Evolutionary conservation across 768 basidiomycete species (phyloP), one percentile per base, ranked within the genome.

Genomic region (Tephrocybe sp.): DNA sequence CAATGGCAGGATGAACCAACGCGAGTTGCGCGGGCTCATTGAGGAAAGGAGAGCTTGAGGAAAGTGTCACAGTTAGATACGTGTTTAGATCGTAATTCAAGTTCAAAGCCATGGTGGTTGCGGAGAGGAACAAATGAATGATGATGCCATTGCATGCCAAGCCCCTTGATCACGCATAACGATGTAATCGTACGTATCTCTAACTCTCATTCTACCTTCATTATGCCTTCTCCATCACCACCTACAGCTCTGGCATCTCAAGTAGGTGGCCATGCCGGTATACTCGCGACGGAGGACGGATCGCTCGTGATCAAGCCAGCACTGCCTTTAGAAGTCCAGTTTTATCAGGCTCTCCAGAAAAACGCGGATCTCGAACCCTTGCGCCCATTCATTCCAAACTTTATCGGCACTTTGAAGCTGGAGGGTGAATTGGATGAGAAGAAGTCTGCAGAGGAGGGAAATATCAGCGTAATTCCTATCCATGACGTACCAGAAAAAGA

Each of bases 221-320:
- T 13, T 36, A 36, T 36, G 34, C 34, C 39, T 48, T 51, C 44
- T 16, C 34, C 39, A 34, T 36, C 53, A 12, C 10, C 33, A 19
- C 33, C 52, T n/a, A 57, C 51, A 31, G 53, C 59, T 33, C 54
- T 61, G 5, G 33, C 58, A 26, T 59, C 62, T 20, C 62, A 93
- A 69, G 91, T 95, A 44, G 91, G 88, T 16, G 92, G 92, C 0
- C 93, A 96, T 61, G 65, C 79, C 3, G 84, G 86, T 16, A 78
- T 95, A n/a, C 72, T 80, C 39, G 72, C 82, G 5, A 83, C 80
- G 4, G 85, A 84, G 54, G 87, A 90, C 58, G 83, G 81, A 12
- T 83, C 83, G 1, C 79, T 92, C n/a, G 68, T 96, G 38, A 84
- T 93, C 72, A 95, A 96, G 67, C 82, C 85, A 5, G 80, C 84